Conservation (phyloP, 2,329 filamentous ascomycete genomes). For the Hymenoscyphus repandus region DNA sequence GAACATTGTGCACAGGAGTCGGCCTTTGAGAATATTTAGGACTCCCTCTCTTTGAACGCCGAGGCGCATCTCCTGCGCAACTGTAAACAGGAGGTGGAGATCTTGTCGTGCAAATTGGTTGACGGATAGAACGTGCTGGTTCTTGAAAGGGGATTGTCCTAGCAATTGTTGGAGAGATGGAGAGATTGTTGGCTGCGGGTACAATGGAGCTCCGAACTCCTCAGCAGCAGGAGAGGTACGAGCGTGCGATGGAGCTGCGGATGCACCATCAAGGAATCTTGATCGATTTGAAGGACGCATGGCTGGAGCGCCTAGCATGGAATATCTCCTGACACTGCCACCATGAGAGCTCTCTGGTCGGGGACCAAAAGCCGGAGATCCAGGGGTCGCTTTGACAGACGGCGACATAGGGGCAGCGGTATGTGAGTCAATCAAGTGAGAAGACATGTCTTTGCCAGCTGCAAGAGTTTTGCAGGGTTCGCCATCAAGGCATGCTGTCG, state of each 20-base stretch:
- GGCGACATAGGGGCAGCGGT: constrained; percentile 49
- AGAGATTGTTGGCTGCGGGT: constrained; percentile 46
- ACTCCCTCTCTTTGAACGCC: constrained; percentile 90
- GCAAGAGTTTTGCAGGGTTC: constrained; percentile 50
- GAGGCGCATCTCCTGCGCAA: constrained; percentile 95
- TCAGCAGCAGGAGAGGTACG: constrained; percentile 33
- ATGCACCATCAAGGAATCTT: constrained; percentile 33
- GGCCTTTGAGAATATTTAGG: constrained; percentile 78
- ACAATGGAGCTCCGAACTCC: constrained; percentile 42
- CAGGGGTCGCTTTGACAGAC: constrained; percentile 43
- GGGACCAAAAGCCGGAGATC: constrained; percentile 24
- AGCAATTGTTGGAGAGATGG: constrained; percentile 68
- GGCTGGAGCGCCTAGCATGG: constrained; percentile 29
- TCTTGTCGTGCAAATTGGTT: constrained; percentile 84
- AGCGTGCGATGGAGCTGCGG: constrained; percentile 31
- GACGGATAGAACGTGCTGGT: constrained; percentile 85
- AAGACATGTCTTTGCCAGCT: constrained; percentile 71
- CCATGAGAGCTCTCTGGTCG: constrained; percentile 33
- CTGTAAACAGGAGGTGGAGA: constrained; percentile 88
- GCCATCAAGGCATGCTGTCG: constrained; percentile 71
- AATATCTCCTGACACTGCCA: constrained; percentile 26
- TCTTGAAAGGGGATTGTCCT: constrained; percentile 78
- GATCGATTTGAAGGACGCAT: constrained; percentile 33
- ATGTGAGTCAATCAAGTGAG: constrained; percentile 44
- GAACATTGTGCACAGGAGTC: constrained; percentile 88